Percentiles rank a stretch among this genome's conserved stretches.
These are phyloP conservation scores for Moesziomyces parantarcticus DNA, from an alignment of 1,284 basidiomycete species.

Conservation along the genomic window DNA sequence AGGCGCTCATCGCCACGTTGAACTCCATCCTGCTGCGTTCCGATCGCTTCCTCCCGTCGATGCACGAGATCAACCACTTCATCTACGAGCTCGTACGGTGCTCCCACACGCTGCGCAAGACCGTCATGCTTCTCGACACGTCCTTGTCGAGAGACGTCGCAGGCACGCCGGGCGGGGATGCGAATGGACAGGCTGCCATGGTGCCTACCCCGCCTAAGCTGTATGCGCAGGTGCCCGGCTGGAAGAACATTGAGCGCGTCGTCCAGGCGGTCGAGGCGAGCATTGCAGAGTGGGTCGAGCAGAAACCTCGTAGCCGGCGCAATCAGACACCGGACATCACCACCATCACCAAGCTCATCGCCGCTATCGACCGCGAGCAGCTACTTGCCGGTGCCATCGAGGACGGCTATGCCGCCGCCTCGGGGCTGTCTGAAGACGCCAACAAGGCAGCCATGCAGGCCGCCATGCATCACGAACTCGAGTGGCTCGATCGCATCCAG, in stretches of 20 bases:
- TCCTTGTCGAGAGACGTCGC: neutral
- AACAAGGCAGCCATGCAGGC: neutral
- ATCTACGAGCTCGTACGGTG: slow-evolving; percentile 59
- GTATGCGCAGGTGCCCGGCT: slow-evolving; percentile 34
- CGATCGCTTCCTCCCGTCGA: slow-evolving; percentile 47
- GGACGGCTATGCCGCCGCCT: slow-evolving; percentile 4
- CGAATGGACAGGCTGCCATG: neutral
- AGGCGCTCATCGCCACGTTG: slow-evolving; percentile 47
- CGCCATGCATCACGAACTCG: slow-evolving; percentile 35
- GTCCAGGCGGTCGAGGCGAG: slow-evolving; percentile 48
- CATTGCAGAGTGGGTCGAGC: slow-evolving; percentile 39
- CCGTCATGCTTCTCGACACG: slow-evolving; percentile 33
- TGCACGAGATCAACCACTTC: slow-evolving; percentile 49
- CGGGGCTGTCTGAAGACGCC: neutral
- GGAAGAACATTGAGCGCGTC: slow-evolving; percentile 41
- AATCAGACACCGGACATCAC: slow-evolving; percentile 39
- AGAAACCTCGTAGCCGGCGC: slow-evolving; percentile 25
- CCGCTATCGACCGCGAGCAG: slow-evolving; percentile 43
- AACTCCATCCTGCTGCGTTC: slow-evolving; percentile 48
- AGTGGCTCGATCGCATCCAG: slow-evolving; percentile 52
- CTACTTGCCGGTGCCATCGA: slow-evolving; percentile 45
- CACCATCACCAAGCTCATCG: slow-evolving; percentile 47
- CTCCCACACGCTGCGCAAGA: slow-evolving; percentile 26
- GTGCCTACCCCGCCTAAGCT: slow-evolving; percentile 29
- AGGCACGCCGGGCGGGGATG: neutral